Conservation (phyloP, 1,139 yeast genomes). For the Blastobotrys elegans region DNA sequence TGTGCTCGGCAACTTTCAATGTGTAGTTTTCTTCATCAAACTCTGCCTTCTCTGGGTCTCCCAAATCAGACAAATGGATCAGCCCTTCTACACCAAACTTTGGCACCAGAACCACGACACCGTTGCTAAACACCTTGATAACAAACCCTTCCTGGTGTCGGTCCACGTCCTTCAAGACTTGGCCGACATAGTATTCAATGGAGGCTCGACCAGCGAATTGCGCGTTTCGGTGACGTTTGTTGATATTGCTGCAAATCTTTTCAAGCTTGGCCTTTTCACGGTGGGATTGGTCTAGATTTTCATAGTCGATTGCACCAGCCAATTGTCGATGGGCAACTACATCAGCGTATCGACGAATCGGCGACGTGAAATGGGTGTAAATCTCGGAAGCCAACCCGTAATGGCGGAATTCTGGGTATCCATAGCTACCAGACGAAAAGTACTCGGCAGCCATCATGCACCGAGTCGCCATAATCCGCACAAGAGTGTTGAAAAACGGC, state of each 20-base stretch:
- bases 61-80: slow-evolving; percentile 70
- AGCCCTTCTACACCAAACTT: slow-evolving; percentile 95
- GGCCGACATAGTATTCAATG: slow-evolving; percentile 96
- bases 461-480: slow-evolving; percentile 95
- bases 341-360: slow-evolving; percentile 97
- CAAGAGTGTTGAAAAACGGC: slow-evolving; percentile 86
- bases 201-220: slow-evolving; percentile 99
- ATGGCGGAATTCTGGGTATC: slow-evolving; percentile 92
- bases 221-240: slow-evolving; percentile 93
- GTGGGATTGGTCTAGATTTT: slow-evolving; percentile 72
- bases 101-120: slow-evolving; percentile 94
- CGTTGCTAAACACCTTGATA: slow-evolving; percentile 88
- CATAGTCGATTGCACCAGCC: slow-evolving; percentile 96
- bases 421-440: slow-evolving; percentile 87
- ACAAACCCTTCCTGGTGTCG: slow-evolving; percentile 82
- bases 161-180: slow-evolving; percentile 78
- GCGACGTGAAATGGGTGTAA: slow-evolving; percentile 97
- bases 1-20: slow-evolving; percentile 49
- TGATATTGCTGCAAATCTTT: slow-evolving; percentile 79
- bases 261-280: slow-evolving; percentile 92
- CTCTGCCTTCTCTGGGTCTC: slow-evolving; percentile 59
- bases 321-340: slow-evolving; percentile 95
- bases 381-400: slow-evolving; percentile 97
- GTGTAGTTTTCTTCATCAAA: slow-evolving; percentile 78
- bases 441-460: slow-evolving; percentile 99